A percentile compares a stretch with the other conserved stretches of the same genome.
phyloP scores from a whole-genome alignment of 1,139 yeast species.

The Pichia sp. region DNA sequence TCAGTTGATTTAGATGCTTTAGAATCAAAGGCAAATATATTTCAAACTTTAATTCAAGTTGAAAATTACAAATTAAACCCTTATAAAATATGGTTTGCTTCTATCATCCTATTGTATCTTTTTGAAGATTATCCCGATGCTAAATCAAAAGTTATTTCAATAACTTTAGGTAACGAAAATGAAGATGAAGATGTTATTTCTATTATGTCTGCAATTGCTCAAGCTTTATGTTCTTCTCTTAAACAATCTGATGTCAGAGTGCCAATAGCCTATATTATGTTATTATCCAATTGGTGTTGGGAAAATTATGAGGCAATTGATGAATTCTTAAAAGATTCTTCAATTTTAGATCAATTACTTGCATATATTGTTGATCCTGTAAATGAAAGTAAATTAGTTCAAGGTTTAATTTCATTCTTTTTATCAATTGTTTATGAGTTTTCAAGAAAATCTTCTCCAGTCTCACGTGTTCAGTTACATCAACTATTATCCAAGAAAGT shows the following conservation, averaged over 20 bases:
- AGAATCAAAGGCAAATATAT: slow-evolving; percentile 42
- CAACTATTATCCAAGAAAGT: slow-evolving; percentile 58
- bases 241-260: slow-evolving; percentile 66
- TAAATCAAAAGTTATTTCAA: slow-evolving; percentile 43
- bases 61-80: slow-evolving; percentile 82
- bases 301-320: slow-evolving; percentile 73
- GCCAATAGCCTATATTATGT: slow-evolving; percentile 71
- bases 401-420: slow-evolving; percentile 68
- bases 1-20: slow-evolving; percentile 7
- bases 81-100: slow-evolving; percentile 81
- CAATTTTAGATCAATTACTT: slow-evolving; percentile 61
- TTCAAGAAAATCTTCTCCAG: slow-evolving; percentile 64
- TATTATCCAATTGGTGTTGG: slow-evolving; percentile 70
- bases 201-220: slow-evolving; percentile 76
- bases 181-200: slow-evolving; percentile 59
- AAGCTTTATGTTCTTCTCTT: slow-evolving; percentile 63
- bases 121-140: slow-evolving; percentile 53
- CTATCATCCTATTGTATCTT: slow-evolving; percentile 56
- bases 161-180: slow-evolving; percentile 65
- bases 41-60: slow-evolving; percentile 67
- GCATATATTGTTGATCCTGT: slow-evolving; percentile 61
- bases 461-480: slow-evolving; percentile 59
- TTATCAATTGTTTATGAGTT: slow-evolving; percentile 82
- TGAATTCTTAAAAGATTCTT: slow-evolving; percentile 65
- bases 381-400: slow-evolving; percentile 54